phyloP scores from a whole-genome alignment of 176 grass and related monocot species.

The Cymbopogon citratus region DNA sequence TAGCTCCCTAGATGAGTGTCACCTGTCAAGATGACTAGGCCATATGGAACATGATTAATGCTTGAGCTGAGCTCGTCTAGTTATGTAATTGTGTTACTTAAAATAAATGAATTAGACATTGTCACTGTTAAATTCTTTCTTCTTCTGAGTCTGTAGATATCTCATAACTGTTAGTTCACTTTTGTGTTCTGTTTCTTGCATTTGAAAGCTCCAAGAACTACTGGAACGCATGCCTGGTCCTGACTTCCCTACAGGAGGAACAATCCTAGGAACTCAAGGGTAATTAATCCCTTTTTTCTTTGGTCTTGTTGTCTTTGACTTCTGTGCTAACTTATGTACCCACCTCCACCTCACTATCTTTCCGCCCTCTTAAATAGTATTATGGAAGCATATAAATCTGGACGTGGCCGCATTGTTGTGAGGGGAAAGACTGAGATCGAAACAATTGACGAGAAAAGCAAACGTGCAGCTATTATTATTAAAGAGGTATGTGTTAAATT shows the following conservation, averaged over 20 bases:
- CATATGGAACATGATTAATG: not conserved
- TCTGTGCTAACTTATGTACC: slow-evolving; percentile 1
- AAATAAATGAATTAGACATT: not conserved
- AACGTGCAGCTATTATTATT: slow-evolving; percentile 75
- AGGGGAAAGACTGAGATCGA: slow-evolving; percentile 91
- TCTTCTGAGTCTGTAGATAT: slow-evolving; percentile 10
- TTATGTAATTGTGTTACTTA: not conserved
- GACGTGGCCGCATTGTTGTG: slow-evolving; percentile 73
- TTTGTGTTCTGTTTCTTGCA: slow-evolving; percentile 19
- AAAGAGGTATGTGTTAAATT: slow-evolving; percentile 61
- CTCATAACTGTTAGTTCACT: slow-evolving; percentile 3
- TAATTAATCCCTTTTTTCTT: slow-evolving; percentile 26
- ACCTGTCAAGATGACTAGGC: not conserved
- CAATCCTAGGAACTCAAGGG: slow-evolving; percentile 82
- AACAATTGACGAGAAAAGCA: slow-evolving; percentile 69
- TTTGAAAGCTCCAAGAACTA: slow-evolving; percentile 82
- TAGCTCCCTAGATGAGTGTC: not conserved
- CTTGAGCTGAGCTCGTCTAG: slow-evolving; percentile 1
- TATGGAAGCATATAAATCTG: slow-evolving; percentile 82
- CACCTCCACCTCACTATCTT: not conserved
- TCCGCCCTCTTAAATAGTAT: slow-evolving; percentile 45
- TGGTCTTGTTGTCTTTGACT: slow-evolving; percentile 4
- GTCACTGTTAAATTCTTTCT: slow-evolving; percentile 13
- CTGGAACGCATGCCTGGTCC: slow-evolving; percentile 95
- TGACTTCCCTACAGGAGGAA: slow-evolving; percentile 94